Evolutionary conservation across 208 protist genomes (phyloP).

Genomic region (Trypanosoma rangeli): DNA sequence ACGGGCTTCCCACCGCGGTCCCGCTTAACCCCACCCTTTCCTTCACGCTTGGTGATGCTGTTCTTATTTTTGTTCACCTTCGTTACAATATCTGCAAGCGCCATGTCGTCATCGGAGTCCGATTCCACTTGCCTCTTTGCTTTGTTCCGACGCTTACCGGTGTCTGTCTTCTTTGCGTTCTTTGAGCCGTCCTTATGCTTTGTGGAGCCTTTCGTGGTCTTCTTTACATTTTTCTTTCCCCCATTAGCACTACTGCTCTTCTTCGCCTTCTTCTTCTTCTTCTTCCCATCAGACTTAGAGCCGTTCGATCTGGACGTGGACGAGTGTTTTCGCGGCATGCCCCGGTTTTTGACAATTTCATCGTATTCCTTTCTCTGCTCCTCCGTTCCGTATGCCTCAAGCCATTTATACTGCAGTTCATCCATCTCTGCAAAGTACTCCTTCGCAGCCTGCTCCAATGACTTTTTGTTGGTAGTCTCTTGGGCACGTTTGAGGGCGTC

Average conservation of each 20-base stretch:
- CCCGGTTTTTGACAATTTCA: conserved; percentile 72
- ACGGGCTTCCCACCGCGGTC: conserved; percentile 20
- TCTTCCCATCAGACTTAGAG: conserved; percentile 22
- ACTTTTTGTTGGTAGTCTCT: conserved; percentile 60
- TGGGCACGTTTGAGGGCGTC: conserved; percentile 74
- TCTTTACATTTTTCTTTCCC: conserved; percentile 34
- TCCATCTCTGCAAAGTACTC: conserved; percentile 87
- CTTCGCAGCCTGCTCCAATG: conserved; percentile 71
- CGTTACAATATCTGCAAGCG: conserved; percentile 21
- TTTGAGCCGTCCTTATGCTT: conserved; percentile 28
- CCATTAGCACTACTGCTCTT: conserved; percentile 14
- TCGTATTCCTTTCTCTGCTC: conserved; percentile 88
- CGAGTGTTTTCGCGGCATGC: conserved; percentile 26
- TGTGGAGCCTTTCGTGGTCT: conserved; percentile 21
- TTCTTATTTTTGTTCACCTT: conserved; percentile 34
- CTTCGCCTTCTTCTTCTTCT: conserved; percentile 10
- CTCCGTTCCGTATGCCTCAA: conserved; percentile 86
- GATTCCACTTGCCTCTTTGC: conserved; percentile 46
- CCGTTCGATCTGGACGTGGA: conserved; percentile 27
- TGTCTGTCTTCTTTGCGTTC: conserved; percentile 22
- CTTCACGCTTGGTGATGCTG: conserved; percentile 11
- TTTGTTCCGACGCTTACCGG: not conserved
- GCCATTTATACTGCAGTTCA: conserved; percentile 85
- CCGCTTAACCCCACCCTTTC: conserved; percentile 33
- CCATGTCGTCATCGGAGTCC: conserved; percentile 29